A percentile compares a stretch with the other conserved stretches of the same genome.
phyloP scores from a whole-genome alignment of 768 basidiomycete genomes.

The Clathrus columnatus region DNA sequence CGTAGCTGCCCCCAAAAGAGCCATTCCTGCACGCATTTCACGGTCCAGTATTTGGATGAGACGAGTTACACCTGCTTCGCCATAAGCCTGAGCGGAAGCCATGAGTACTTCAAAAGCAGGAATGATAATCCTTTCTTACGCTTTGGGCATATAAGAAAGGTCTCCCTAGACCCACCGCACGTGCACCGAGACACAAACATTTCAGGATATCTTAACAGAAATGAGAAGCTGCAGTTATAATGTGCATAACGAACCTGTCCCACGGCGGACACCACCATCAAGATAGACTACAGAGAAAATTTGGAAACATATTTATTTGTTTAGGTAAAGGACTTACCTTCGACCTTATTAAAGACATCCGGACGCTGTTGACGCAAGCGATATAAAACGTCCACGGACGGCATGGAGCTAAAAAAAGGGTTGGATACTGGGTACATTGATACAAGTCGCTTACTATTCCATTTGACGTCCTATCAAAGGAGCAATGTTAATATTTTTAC shows the following conservation, averaged over 20 bases:
- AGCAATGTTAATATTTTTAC: slow-evolving; percentile 1
- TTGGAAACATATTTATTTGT: slow-evolving; percentile 3
- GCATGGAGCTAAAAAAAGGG: slow-evolving; percentile 48
- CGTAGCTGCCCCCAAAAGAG: slow-evolving; percentile 59
- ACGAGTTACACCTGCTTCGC: slow-evolving; percentile 60
- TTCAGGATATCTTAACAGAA: slow-evolving; percentile 63
- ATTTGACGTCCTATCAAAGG: slow-evolving; percentile 56
- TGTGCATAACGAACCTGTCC: slow-evolving; percentile 46
- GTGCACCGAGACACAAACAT: slow-evolving; percentile 83
- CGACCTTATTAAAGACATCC: slow-evolving; percentile 61
- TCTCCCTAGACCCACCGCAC: slow-evolving; percentile 77
- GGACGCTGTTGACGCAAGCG: slow-evolving; percentile 64
- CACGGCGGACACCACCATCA: slow-evolving; percentile 75
- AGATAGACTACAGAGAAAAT: slow-evolving; percentile 56
- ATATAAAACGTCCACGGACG: slow-evolving; percentile 72
- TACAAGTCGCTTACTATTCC: slow-evolving; percentile 51
- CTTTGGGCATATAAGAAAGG: slow-evolving; percentile 83
- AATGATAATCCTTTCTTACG: slow-evolving; percentile 30
- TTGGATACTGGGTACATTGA: slow-evolving; percentile 20
- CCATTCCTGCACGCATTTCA: slow-evolving; percentile 73
- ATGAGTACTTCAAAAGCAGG: slow-evolving; percentile 1
- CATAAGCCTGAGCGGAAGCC: slow-evolving; percentile 49
- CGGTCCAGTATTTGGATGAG: slow-evolving; percentile 58
- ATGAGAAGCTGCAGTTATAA: neutral
- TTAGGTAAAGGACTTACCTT: slow-evolving; percentile 35